A percentile compares a stretch with the other conserved stretches of the same genome.
Evolutionary conservation across 2,329 filamentous ascomycete species (phyloP).

Genomic region (Fusarium brevicatenulatum): DNA sequence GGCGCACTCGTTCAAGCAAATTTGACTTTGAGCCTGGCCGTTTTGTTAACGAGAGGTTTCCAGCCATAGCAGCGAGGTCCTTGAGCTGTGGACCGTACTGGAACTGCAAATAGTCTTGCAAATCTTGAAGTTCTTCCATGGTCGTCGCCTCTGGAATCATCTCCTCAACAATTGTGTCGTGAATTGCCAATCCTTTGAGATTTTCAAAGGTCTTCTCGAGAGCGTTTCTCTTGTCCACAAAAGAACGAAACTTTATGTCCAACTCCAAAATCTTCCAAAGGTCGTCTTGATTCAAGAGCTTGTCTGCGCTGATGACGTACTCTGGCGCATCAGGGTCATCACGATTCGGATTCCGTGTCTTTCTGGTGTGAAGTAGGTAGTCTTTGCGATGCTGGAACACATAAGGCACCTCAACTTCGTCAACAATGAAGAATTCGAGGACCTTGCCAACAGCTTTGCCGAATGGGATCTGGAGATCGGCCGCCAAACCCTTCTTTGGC

Average conservation of each 20-base stretch:
- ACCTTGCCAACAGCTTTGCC: slow-evolving; percentile 90
- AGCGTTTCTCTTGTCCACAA: slow-evolving; percentile 90
- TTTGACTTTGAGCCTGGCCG: slow-evolving; percentile 85
- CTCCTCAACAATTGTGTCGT: slow-evolving; percentile 81
- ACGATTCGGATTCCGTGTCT: slow-evolving; percentile 68
- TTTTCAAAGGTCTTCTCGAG: slow-evolving; percentile 83
- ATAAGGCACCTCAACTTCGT: slow-evolving; percentile 95
- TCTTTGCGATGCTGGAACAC: slow-evolving; percentile 99
- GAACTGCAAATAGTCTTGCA: slow-evolving; percentile 97
- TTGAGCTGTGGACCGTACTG: slow-evolving; percentile 87
- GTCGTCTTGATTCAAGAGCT: slow-evolving; percentile 90
- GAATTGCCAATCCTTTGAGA: slow-evolving; percentile 70
- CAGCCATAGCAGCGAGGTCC: slow-evolving; percentile 74
- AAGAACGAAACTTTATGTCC: slow-evolving; percentile 92
- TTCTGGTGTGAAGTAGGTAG: slow-evolving; percentile 91
- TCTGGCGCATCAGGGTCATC: slow-evolving; percentile 77
- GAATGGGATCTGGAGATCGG: slow-evolving; percentile 82
- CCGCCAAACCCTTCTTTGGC: slow-evolving; percentile 81
- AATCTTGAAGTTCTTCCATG: slow-evolving; percentile 94
- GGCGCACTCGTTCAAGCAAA: slow-evolving; percentile 85
- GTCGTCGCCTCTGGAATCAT: slow-evolving; percentile 83
- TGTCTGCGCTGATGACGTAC: slow-evolving; percentile 81
- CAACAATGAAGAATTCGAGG: slow-evolving; percentile 92
- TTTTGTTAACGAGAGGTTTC: slow-evolving; percentile 73
- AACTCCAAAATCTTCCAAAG: slow-evolving; percentile 95